Conservation (phyloP, 257 asterid genomes). For the Ophiorrhiza pumila region DNA sequence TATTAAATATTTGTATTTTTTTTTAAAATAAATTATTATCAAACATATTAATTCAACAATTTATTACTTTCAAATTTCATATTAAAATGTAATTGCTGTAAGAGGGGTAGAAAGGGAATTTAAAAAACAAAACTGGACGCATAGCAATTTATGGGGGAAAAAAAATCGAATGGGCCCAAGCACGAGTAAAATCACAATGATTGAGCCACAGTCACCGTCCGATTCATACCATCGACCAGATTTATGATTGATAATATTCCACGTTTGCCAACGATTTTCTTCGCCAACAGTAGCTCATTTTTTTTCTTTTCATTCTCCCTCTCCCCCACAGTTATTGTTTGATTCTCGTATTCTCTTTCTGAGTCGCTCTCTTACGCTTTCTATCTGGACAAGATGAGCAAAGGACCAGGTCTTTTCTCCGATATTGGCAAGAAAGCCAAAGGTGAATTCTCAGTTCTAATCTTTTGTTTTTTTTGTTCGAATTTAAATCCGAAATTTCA, state of each 20-base stretch:
- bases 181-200: slow-evolving; percentile 5
- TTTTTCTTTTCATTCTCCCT: slow-evolving; percentile 3
- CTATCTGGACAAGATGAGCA: slow-evolving; percentile 53
- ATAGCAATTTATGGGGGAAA: too few relatives aligned
- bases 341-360: slow-evolving; percentile 21
- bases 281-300: slow-evolving; percentile 14
- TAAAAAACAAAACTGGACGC: too few relatives aligned
- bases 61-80: too few relatives aligned
- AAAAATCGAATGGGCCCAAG: not conserved
- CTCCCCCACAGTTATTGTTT: not conserved
- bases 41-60: too few relatives aligned
- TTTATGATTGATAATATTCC: not conserved
- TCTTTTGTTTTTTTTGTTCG: not conserved
- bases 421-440: slow-evolving; percentile 92
- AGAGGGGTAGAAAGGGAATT: too few relatives aligned
- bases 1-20: too few relatives aligned
- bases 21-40: too few relatives aligned
- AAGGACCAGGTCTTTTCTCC: slow-evolving; percentile 92
- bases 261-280: slow-evolving; percentile 5
- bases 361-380: slow-evolving; percentile 13
- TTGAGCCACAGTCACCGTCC: slow-evolving; percentile 8
- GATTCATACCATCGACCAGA: slow-evolving; percentile 16
- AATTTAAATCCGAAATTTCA: not conserved
- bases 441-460: slow-evolving; percentile 43
- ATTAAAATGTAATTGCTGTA: too few relatives aligned